Percentiles rank a stretch among this genome's conserved stretches.
phyloP scores from a whole-genome alignment of 2,329 filamentous ascomycete species.

The Penicillium sp. region DNA sequence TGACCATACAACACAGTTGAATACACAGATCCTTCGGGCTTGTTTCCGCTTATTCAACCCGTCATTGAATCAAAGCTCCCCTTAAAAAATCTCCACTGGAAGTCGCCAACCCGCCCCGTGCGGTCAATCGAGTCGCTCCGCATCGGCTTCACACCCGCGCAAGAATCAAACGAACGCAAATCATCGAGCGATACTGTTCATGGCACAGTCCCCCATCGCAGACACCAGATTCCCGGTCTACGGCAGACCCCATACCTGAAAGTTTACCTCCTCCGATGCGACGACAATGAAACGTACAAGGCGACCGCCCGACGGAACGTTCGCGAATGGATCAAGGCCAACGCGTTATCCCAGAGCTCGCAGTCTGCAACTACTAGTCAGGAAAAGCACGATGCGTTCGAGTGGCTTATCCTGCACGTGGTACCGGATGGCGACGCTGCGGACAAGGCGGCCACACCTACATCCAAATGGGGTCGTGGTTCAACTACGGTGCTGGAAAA shows the following conservation, averaged over 20 bases:
- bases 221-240: slow-evolving; percentile 93
- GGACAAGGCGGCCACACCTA: slow-evolving; percentile 60
- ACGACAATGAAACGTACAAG: slow-evolving; percentile 95
- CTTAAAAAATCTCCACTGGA: slow-evolving; percentile 92
- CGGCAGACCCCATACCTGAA: slow-evolving; percentile 93
- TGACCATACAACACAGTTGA: slow-evolving; percentile 62
- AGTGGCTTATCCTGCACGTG: slow-evolving; percentile 93
- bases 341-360: slow-evolving; percentile 53
- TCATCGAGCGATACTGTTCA: slow-evolving; percentile 38
- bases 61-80: slow-evolving; percentile 77
- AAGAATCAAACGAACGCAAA: slow-evolving; percentile 35
- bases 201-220: slow-evolving; percentile 50
- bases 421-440: slow-evolving; percentile 71
- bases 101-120: slow-evolving; percentile 84
- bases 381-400: slow-evolving; percentile 93
- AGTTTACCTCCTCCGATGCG: slow-evolving; percentile 82
- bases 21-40: slow-evolving; percentile 88
- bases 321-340: slow-evolving; percentile 84
- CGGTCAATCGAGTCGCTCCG: slow-evolving; percentile 92
- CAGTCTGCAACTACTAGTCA: slow-evolving; percentile 56
- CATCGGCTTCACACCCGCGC: slow-evolving; percentile 75
- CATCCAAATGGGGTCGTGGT: slow-evolving; percentile 73
- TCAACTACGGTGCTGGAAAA: slow-evolving; percentile 86
- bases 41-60: slow-evolving; percentile 78
- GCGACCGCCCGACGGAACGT: slow-evolving; percentile 71